These are phyloP conservation scores for Nowakowskiella sp. DNA, from an alignment of 192 early-diverging fungal species.

Conservation along the genomic window DNA sequence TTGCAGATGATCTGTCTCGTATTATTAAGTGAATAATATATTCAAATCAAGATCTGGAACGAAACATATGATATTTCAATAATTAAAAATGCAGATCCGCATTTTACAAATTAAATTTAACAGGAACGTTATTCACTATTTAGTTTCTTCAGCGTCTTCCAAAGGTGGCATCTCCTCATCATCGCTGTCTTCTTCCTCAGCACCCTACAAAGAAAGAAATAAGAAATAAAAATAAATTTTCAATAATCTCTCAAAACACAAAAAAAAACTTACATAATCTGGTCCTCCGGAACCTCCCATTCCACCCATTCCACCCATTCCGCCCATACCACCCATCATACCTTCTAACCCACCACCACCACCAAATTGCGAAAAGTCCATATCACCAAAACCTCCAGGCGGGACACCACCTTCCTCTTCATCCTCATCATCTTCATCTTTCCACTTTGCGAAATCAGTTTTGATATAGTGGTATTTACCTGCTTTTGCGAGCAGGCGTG, in stretches of 20 bases:
- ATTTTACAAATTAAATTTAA: no score
- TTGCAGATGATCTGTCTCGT: no score
- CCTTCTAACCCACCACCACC: conserved; percentile 51
- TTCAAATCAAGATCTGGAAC: no score
- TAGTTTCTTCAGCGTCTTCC: no score
- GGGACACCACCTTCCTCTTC: conserved; percentile 43
- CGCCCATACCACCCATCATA: conserved; percentile 55
- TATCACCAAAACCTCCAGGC: conserved; percentile 38
- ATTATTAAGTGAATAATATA: no score
- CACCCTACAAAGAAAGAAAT: not conserved
- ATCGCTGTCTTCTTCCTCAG: conserved; percentile 16
- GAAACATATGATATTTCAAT: no score
- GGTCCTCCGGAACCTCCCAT: conserved; percentile 42
- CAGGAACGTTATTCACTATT: no score
- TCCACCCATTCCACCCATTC: conserved; percentile 46
- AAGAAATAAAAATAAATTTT: not conserved
- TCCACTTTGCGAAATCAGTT: conserved; percentile 86
- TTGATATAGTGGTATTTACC: conserved; percentile 69
- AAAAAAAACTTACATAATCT: conserved; percentile 49
- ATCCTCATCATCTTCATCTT: conserved; percentile 91
- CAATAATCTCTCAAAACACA: conserved; percentile 4
- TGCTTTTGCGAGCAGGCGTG: conserved; percentile 55
- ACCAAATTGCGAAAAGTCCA: conserved; percentile 59
- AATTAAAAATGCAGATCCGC: no score
- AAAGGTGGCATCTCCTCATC: no score